Percentiles rank a stretch among this genome's conserved stretches.
These are phyloP conservation scores for Paramyrothecium roridum DNA, from an alignment of 2,329 filamentous ascomycete species.

Conservation along the genomic window DNA sequence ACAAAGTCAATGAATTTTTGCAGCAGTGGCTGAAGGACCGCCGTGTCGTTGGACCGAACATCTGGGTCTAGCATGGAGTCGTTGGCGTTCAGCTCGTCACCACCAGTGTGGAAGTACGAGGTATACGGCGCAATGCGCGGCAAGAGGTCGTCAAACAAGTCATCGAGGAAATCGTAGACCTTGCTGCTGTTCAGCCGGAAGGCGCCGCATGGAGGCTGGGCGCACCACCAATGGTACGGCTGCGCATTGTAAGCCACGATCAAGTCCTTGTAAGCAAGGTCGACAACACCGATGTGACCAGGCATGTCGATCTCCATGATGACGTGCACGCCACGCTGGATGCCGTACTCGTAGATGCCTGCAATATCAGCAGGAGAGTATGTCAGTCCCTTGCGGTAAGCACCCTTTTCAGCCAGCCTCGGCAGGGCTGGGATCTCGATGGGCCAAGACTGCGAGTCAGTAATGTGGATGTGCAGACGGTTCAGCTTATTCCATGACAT, in stretches of 20 bases:
- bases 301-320: conserved; percentile 63
- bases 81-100: conserved; percentile 81
- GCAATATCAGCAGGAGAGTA: conserved; percentile 66
- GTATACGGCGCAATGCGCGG: conserved; percentile 68
- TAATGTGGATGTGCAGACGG: conserved; percentile 75
- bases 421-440: conserved; percentile 73
- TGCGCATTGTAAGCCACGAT: conserved; percentile 53
- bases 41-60: conserved; percentile 61
- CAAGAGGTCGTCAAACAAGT: conserved; percentile 71
- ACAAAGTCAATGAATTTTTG: conserved; percentile 73
- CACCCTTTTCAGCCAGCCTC: conserved; percentile 67
- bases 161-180: conserved; percentile 70
- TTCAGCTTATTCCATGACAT: conserved; percentile 81
- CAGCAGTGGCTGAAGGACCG: conserved; percentile 69
- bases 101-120: conserved; percentile 79
- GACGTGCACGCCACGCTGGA: conserved; percentile 54
- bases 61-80: conserved; percentile 64
- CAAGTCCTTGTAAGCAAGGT: conserved; percentile 46
- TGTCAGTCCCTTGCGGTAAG: conserved; percentile 64
- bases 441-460: conserved; percentile 83
- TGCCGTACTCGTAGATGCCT: conserved; percentile 69
- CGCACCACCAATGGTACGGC: conserved; percentile 58
- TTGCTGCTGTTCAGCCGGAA: conserved; percentile 72
- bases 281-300: conserved; percentile 54
- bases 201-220: conserved; percentile 63